Evolutionary conservation across 805 yeast species (phyloP), one percentile per base, ranked within the genome.

Genomic region (Suhomyces prunicola): DNA sequence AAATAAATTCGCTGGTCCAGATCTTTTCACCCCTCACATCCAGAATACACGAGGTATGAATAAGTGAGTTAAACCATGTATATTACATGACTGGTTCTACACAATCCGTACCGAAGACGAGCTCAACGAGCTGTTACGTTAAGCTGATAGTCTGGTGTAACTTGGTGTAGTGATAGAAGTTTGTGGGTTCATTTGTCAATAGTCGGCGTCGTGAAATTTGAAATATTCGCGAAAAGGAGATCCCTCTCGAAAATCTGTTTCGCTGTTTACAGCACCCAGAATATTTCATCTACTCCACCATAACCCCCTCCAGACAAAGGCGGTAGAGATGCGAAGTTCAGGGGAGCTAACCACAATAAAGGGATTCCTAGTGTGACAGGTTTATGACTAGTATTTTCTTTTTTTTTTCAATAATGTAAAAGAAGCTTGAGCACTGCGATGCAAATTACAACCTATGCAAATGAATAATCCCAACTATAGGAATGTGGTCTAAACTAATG

Each of bases 381-480:
- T 39, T 9, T 17, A 9, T 13, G 9, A 19, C 6, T 19, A 19
- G 19, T 19, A 19, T 19, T 19, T 19, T 19, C 19, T 19, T 17
- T 39, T 39, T n/a, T 17, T n/a, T 39, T 24, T 9, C 10, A 39
- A 12, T 39, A 10, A 39, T 19, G 42, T 17, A 17, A 39, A 39
- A 39, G 42, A 39, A 39, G 42, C 23, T 39, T 39, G 42, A 19
- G 42, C 42, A 39, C 42, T 39, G 42, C 5, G 42, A 39, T 39
- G 50, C 29, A 48, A 15, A 15, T 41, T 26, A 29, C 50, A 27
- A 48, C 50, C 19, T 19, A 48, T 40, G 50, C 50, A 48, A 47
- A 26, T 5, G 50, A 48, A 48, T 13, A 17, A 15, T 7, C 6
- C 19, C 23, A 35, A 17, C 24, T 19, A 39, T 47, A 17, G 39